Percentiles rank a stretch among this genome's conserved stretches.
Evolutionary conservation across 768 basidiomycete genomes (phyloP).

Genomic region (Phallus indusiatus): DNA sequence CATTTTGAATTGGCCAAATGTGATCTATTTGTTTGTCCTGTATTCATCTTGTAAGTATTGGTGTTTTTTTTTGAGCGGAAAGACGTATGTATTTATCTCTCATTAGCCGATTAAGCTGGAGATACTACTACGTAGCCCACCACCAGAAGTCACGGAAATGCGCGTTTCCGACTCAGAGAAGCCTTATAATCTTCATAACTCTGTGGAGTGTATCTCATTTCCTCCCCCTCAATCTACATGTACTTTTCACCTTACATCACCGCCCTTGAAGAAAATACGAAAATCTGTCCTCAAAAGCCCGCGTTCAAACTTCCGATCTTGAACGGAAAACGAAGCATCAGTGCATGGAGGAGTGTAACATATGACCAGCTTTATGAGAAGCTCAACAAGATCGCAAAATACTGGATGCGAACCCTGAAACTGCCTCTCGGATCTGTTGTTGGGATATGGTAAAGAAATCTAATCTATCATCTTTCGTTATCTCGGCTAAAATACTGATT

Average conservation of each 20-base stretch:
- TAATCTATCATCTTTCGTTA: background rate
- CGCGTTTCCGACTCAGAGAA: background rate
- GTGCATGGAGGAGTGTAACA: slow-evolving; percentile 51
- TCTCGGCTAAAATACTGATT: background rate
- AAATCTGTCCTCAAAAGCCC: background rate
- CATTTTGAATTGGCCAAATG: too few relatives aligned
- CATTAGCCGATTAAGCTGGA: too few relatives aligned
- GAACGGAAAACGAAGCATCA: slow-evolving; percentile 26
- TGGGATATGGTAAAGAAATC: slow-evolving; percentile 54
- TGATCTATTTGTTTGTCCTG: too few relatives aligned
- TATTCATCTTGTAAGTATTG: too few relatives aligned
- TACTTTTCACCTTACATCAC: background rate
- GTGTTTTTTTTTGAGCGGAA: too few relatives aligned
- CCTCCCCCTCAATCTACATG: background rate
- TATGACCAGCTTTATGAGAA: slow-evolving; percentile 56
- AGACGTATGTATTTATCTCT: too few relatives aligned
- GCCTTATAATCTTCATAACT: background rate
- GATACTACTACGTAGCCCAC: too few relatives aligned
- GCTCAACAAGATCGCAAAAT: slow-evolving; percentile 53
- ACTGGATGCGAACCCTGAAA: slow-evolving; percentile 46
- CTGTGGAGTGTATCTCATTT: background rate
- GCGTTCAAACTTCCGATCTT: background rate
- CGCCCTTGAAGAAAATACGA: background rate
- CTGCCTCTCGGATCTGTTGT: slow-evolving; percentile 51
- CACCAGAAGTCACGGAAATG: too few relatives aligned